Evolutionary conservation across 2,329 filamentous ascomycete genomes (phyloP), one percentile per base, ranked within the genome.

Genomic region (Venturia aucupariae): DNA sequence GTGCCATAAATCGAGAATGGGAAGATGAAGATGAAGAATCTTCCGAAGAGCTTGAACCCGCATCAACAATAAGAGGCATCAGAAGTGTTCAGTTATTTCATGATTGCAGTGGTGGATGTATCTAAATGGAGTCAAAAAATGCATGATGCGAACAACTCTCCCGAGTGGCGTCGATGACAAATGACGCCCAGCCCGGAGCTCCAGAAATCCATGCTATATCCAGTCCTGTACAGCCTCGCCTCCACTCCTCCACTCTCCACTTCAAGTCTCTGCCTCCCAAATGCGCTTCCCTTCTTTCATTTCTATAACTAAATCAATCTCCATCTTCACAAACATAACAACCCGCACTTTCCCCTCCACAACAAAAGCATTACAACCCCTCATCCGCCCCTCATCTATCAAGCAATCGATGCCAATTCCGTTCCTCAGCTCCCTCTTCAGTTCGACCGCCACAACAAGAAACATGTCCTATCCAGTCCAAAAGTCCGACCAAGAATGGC

Each of bases 401-500:
- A 54, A 27, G n/a, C 32, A 39, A 72, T 88, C 89, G 70, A 91
- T 93, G 85, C 87, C 90, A 63, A 83, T 96, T 71, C 89, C 92
- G 1, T 90, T 96, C 69, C 72, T 96, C 44, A 82, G 89, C 69
- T 85, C 87, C 64, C 78, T 96, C 1, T 96, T 96, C 71, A 80
- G 77, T 51, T 79, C 81, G 30, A 76, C 79, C 64, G 73, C 69
- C 48, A 72, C 68, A 73, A 75, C 68, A 67, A 74, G 74, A 67
- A 83, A 83, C 63, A 90, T 89, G 81, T 83, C 85, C 54, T 92
- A 88, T 71, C 90, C 94, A n/a, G 85, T 94, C 62, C 79, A 94
- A 75, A 90, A 92, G 76, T 84, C 80, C 46, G 83, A 92, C 27
- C 85, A 90, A 65, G 92, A 97, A 78, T 99, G 94, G 94, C 88